Evolutionary conservation across 2,329 filamentous ascomycete genomes (phyloP).

Genomic region (Pezizomycotina sp.): DNA sequence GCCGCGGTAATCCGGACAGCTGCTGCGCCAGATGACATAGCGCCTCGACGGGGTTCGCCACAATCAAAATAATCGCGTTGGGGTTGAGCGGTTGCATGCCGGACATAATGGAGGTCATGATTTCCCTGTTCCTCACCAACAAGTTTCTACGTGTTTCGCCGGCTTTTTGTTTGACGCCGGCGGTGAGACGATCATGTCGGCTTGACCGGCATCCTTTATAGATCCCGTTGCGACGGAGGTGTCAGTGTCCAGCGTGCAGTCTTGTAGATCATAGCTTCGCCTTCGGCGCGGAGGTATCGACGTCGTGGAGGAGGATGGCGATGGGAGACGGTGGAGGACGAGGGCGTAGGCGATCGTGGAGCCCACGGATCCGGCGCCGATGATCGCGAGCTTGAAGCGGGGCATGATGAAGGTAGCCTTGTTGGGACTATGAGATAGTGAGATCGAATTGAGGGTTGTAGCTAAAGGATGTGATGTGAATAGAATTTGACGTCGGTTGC

Average conservation of each 20-base stretch:
- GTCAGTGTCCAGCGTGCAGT: constrained; percentile 27
- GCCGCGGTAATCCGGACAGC: constrained; percentile 26
- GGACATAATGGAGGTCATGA: constrained; percentile 26
- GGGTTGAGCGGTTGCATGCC: constrained; percentile 25
- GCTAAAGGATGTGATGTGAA: too few relatives aligned
- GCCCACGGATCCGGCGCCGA: constrained; percentile 27
- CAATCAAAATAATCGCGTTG: constrained; percentile 27
- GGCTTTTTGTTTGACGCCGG: constrained; percentile 28
- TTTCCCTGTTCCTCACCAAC: constrained; percentile 26
- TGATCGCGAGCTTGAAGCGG: too few relatives aligned
- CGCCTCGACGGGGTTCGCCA: constrained; percentile 28
- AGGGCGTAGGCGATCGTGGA: constrained; percentile 27
- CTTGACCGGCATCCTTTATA: constrained; percentile 26
- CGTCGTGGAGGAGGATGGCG: constrained; percentile 28
- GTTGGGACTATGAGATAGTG: too few relatives aligned
- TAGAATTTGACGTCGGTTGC: too few relatives aligned
- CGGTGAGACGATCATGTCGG: constrained; percentile 27
- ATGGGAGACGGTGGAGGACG: constrained; percentile 25
- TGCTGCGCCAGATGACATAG: constrained; percentile 26
- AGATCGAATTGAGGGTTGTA: too few relatives aligned
- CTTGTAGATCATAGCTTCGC: constrained; percentile 27
- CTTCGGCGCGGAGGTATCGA: constrained; percentile 25
- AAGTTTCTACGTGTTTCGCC: constrained; percentile 28
- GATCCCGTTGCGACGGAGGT: constrained; percentile 24
- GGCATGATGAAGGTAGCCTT: too few relatives aligned